Evolutionary conservation across 768 basidiomycete genomes (phyloP), one percentile per base, ranked within the genome.

Genomic region (Pisolithus tinctorius): DNA sequence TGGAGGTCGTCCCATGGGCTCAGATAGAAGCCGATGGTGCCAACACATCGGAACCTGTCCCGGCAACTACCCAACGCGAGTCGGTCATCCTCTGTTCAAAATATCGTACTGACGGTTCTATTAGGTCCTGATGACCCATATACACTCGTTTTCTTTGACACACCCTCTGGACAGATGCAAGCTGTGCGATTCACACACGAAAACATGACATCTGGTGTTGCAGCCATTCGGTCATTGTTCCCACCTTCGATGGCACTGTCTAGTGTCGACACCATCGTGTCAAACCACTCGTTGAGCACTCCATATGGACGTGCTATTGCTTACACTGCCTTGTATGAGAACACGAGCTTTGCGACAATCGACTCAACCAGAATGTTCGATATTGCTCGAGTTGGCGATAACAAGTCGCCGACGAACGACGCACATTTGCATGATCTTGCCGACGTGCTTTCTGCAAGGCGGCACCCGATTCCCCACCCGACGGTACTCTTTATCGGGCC

Each of bases 171-270:
- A 31, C 71, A 75, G 37, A 63, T 85, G 7, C 78, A 77, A 50
- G 84, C 78, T 23, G 78, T 77, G 7, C 82, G 83, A 53, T 69
- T 93, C 30, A 89, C 89, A 0, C 89, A 93, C 63, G 78, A 87
- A 64, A 93, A 92, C 56, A 63, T 95, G 52, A 94, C 91, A 2
- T 89, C 93, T 4, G 93, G 90, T 31, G 85, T 93, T n/a, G 82
- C 90, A 0, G 87, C 86, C 3, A 72, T 82, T 23, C 83, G 87
- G 34, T 79, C 83, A 4, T 63, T 93, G 20, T 80, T 95, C 58
- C 92, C 93, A 2, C 71, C 82, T 9, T 79, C 86, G 23, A 81
- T 82, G 59, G 72, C 80, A 11, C 58, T 92, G 39, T 80, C 86
- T 4, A 69, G 83, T 6, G 66, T 86, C 47, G 93, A 96, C 65